Evolutionary conservation across 225 moss, liverwort and hornwort genomes (phyloP), one percentile per base, ranked within the genome.

Genomic region (Polytrichum formosum): DNA sequence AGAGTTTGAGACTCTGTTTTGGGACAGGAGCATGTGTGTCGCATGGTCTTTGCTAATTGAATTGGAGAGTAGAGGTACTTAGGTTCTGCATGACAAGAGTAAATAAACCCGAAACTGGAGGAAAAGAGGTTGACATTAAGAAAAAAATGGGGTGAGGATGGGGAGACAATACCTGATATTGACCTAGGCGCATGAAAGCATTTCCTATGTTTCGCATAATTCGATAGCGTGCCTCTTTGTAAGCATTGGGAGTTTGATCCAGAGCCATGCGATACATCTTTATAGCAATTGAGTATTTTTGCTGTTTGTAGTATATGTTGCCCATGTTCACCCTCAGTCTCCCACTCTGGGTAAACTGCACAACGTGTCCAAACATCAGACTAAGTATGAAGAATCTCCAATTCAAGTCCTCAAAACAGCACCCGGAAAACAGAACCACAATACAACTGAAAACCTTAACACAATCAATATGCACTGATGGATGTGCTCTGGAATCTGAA

Each of bases 191-290:
- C 92, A 98, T 94, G 55, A 88, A 88, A 61, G 91, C 81, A 73
- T 82, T 94, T 70, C 98, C 94, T 68, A 98, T 90, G 67, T 98
- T 98, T 23, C 85, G 77, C 75, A 92, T 80, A 55, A 94, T 93
- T 70, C 79, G 80, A 72, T 90, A 93, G 28, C 88, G 81, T 0
- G 84, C 90, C 63, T 90, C 94, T 82, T 98, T 98, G 67, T 93
- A 92, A n/a, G 80, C 77, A 76, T 83, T 90, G 16, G 94, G 68
- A 63, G 94, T 98, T 70, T 87, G 81, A 60, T 94, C 94, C 73
- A 94, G 80, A 33, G 92, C 91, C 85, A 94, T 93, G 56, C 79
- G 87, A 73, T 94, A 94, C 94, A 98, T 93, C 77, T 94, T 98
- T 27, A 92, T 70, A 55, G 98, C 91, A 62, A 87, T 13, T 26